Evolutionary conservation across 2,329 filamentous ascomycete species (phyloP), one percentile per base, ranked within the genome.

Genomic region (Penicillium occitanis): DNA sequence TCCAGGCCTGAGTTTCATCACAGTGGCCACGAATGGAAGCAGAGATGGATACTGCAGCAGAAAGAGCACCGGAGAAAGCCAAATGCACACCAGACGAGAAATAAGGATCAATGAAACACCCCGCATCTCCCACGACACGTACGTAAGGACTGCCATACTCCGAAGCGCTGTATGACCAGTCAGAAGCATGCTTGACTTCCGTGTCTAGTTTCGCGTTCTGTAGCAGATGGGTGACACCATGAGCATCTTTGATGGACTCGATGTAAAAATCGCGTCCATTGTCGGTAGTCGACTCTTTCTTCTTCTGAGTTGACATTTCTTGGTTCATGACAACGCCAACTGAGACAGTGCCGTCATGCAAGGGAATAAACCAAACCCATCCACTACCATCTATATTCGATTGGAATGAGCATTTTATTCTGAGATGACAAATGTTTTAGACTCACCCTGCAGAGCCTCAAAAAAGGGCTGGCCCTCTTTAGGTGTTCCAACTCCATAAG

Each of bases 351-450:
- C 77, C 80, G 67, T 84, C 73, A 70, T 85, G 82, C 0, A 85
- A 71, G 0, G 83, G 83, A 63, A 86, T 85, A 58, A 74, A 73
- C 83, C 83, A 86, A 14, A 67, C 72, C 83, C 83, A 86, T 13
- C 84, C 83, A 65, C 80, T 84, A 1, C 64, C 77, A 70, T 85
- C 82, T 73, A 35, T n/a, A 42, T 17, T 5, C 40, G 14, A 40
- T 42, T 10, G 11, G 17, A 17, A 19, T 22, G 11, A 48, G n/a
- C 7, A 3, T 11, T 19, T 19, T 22, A 48, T 48, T 22, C 17
- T 22, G 19, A 48, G n/a, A 22, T 4, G n/a, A 19, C 10, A 17
- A 17, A n/a, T 11, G n/a, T 10, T 48, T 11, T 4, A 19, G n/a
- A 19, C 44, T 3, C 58, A 69, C 68, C 69, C 44, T 64, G 30